Evolutionary conservation across 2,329 filamentous ascomycete genomes (phyloP), one percentile per base, ranked within the genome.

Genomic region (Xylaria multiplex): DNA sequence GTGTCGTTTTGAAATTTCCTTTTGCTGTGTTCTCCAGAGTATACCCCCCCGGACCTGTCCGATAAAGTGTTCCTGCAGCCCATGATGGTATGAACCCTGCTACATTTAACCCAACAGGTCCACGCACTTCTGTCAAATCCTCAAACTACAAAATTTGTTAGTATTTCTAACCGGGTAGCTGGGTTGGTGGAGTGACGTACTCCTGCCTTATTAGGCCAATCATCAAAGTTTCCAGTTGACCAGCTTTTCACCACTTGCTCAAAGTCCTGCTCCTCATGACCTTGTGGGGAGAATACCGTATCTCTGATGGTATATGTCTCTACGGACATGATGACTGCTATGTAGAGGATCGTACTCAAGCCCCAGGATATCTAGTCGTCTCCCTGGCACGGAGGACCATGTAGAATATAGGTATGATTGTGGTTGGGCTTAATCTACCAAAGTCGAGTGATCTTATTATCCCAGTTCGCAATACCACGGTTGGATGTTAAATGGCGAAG

Each of bases 41-140:
- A 75, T 85, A 87, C 32, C 86, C 83, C 0, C 91, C 91, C 0
- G 91, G 91, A 0, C 93, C 92, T 0, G 90, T 93, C 27, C 92
- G 86, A 77, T 90, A 95, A 0, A 96, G 82, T 1, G 86, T 83
- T 1, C 93, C 93, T 2, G 90, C 88, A 3, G 88, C 88, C 82
- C 91, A 94, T 1, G 81, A 65, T 1, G 93, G 93, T 57, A 96
- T 93, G 0, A 77, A 77, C 11, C 93, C 93, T 43, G 81, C 82
- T 5, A 95, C 83, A 0, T 74, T 72, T 13, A 95, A 83, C 55
- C 88, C 81, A 3, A 93, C 80, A 0, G 91, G 90, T 0, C 85
- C 84, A 3, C 84, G 84, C 69, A 92, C 85, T 72, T 93, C 89
- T 13, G 87, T 86, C 48, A 90, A 81, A 19, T 84, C 86, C 63